These are phyloP conservation scores for Alnus rubra DNA, from an alignment of 306 rosid genomes.

Conservation along the genomic window DNA sequence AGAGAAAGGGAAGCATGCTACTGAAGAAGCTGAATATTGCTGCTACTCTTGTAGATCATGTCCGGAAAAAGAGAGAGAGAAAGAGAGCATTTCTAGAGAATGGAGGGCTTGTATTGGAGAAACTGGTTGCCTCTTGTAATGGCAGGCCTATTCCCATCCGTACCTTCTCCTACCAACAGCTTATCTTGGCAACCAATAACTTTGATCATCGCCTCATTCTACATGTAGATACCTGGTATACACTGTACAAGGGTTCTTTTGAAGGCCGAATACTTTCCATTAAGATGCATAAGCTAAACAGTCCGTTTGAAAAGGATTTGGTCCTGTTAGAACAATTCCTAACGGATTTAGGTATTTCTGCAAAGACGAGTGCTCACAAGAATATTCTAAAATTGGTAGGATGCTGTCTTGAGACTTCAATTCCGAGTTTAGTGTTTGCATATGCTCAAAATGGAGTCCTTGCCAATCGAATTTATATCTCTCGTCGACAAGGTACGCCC, in stretches of 20 bases:
- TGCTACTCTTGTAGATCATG: too few relatives aligned
- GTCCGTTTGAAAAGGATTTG: too few relatives aligned
- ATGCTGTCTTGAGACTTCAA: too few relatives aligned
- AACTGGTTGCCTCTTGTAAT: background rate
- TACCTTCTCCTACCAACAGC: background rate
- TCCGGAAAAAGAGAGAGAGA: background rate
- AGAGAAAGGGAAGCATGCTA: too few relatives aligned
- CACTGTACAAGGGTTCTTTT: background rate
- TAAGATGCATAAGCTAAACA: too few relatives aligned
- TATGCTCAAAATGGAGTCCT: background rate
- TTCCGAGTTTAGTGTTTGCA: too few relatives aligned
- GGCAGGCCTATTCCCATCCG: slow-evolving; percentile 1
- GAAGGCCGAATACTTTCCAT: background rate
- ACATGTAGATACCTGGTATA: accelerated
- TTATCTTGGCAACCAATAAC: background rate
- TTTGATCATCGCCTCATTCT: background rate
- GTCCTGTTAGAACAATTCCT: too few relatives aligned
- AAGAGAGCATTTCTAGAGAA: background rate
- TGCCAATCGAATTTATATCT: background rate
- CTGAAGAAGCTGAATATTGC: too few relatives aligned
- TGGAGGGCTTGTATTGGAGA: background rate
- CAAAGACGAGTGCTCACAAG: too few relatives aligned
- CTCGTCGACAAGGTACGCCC: background rate
- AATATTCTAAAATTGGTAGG: too few relatives aligned
- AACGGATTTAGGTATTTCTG: background rate